phyloP scores from a whole-genome alignment of 306 rosid genomes.

The Oemleria cerasiformis region DNA sequence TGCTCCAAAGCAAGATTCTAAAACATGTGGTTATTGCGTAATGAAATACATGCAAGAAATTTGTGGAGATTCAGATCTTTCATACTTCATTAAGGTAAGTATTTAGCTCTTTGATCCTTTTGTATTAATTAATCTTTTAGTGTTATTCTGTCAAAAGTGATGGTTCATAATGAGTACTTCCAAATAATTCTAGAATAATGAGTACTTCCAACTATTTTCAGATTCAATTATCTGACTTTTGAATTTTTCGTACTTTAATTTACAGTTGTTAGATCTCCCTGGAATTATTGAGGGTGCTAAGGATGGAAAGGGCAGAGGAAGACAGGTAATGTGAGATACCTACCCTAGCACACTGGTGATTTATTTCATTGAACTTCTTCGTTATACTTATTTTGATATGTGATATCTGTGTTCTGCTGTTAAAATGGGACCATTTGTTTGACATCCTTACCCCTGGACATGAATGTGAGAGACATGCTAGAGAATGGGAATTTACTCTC shows the following conservation, averaged over 20 bases:
- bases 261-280: slow-evolving; percentile 97
- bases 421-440: background rate
- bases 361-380: background rate
- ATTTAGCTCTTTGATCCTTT: too few relatives aligned
- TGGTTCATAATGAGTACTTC: too few relatives aligned
- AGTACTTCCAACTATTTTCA: background rate
- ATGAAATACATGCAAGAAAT: too few relatives aligned
- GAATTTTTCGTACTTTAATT: slow-evolving; percentile 21
- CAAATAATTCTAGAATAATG: too few relatives aligned
- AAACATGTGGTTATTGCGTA: too few relatives aligned
- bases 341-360: background rate
- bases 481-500: background rate
- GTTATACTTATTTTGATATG: background rate
- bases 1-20: too few relatives aligned
- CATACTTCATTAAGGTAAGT: too few relatives aligned
- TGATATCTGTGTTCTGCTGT: background rate
- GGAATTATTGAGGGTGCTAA: slow-evolving; percentile 98
- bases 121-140: too few relatives aligned
- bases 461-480: background rate
- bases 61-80: too few relatives aligned
- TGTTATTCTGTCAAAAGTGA: too few relatives aligned
- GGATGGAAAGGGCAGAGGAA: slow-evolving; percentile 99
- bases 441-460: background rate
- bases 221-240: background rate
- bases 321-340: slow-evolving; percentile 67